phyloP scores from a whole-genome alignment of 2,329 filamentous ascomycete genomes.

The Epichloe elymi region DNA sequence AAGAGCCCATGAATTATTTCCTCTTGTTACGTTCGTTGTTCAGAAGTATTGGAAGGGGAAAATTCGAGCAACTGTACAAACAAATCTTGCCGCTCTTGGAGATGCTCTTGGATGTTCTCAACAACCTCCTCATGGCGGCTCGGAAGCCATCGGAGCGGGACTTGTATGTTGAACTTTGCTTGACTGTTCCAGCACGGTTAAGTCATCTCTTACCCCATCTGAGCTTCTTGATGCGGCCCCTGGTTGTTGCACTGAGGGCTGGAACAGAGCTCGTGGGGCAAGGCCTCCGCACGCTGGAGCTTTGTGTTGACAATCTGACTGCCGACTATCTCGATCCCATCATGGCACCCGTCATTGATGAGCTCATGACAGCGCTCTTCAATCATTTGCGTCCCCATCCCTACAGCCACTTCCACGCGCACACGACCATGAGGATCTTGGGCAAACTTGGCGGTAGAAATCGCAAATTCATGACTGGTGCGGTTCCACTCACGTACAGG shows the following conservation, averaged over 20 bases:
- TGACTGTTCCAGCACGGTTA: slow-evolving; percentile 87
- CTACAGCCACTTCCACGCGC: slow-evolving; percentile 93
- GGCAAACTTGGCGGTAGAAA: slow-evolving; percentile 94
- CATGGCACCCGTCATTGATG: slow-evolving; percentile 97
- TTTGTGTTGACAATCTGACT: slow-evolving; percentile 96
- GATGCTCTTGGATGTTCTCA: slow-evolving; percentile 94
- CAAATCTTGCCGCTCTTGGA: slow-evolving; percentile 91
- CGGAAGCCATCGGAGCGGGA: slow-evolving; percentile 84
- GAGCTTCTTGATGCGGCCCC: slow-evolving; percentile 89
- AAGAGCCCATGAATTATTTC: slow-evolving; percentile 99
- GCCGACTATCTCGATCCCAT: slow-evolving; percentile 97
- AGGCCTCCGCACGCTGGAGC: slow-evolving; percentile 79
- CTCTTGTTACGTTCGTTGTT: slow-evolving; percentile 84
- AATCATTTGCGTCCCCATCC: slow-evolving; percentile 88
- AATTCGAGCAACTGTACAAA: slow-evolving; percentile 97
- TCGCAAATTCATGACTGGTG: slow-evolving; percentile 84
- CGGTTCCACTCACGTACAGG: slow-evolving; percentile 71
- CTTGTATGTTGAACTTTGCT: slow-evolving; percentile 89
- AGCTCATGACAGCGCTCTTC: slow-evolving; percentile 95
- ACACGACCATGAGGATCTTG: slow-evolving; percentile 94
- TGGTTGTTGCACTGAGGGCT: slow-evolving; percentile 88
- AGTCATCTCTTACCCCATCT: slow-evolving; percentile 92
- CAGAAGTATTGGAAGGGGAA: slow-evolving; percentile 87
- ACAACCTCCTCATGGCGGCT: slow-evolving; percentile 82
- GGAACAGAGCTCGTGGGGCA: slow-evolving; percentile 91